Evolutionary conservation across 139 green algal species (phyloP), one percentile per base, ranked within the genome.

Genomic region (Parachlorella kessleri): DNA sequence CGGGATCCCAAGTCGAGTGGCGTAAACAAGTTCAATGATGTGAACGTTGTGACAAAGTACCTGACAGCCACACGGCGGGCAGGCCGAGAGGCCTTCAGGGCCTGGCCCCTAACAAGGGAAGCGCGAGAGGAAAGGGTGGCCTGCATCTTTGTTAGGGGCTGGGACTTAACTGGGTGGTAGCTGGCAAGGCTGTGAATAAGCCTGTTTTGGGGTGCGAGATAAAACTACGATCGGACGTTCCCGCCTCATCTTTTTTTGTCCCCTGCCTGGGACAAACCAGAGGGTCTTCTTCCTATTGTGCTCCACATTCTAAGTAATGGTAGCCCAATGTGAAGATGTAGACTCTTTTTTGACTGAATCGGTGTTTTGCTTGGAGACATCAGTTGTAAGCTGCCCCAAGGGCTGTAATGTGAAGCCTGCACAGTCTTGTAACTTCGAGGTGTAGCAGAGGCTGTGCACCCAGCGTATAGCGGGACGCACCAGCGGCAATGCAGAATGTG

Each of bases 11-110:
- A 23, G 28, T 38, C 32, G 10, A 70, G 32, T 21, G 7, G 18
- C 26, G 39, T 28, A 37, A 39, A n/a, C 28, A 37, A 63, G 55
- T 59, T 39, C 28, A 30, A 24, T 36, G 6, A 33, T 18, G 10
- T 37, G 14, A 6, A 3, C 10, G 48, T 53, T 53, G 4, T 55
- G 3, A 48, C 24, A 2, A 65, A 80, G 71, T 67, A 89, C 85
- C 76, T 84, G 81, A 78, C 78, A 54, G 67, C 55, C 24, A 70
- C 39, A 23, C 78, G 73, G 80, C 76, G 76, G 18, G 85, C 72
- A 63, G 72, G 70, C 55, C 55, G 69, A 55, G 48, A 55, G 36
- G 79, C 63, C 48, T 59, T 59, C 69, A 79, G 55, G 36, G 72
- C 72, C 42, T 66, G 68, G 28, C 69, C 63, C 32, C 75, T 75